A percentile compares a stretch with the other conserved stretches of the same genome.
Conservation (phyloP, 2,329 filamentous ascomycete genomes). For the Xylaria sp. region DNA sequence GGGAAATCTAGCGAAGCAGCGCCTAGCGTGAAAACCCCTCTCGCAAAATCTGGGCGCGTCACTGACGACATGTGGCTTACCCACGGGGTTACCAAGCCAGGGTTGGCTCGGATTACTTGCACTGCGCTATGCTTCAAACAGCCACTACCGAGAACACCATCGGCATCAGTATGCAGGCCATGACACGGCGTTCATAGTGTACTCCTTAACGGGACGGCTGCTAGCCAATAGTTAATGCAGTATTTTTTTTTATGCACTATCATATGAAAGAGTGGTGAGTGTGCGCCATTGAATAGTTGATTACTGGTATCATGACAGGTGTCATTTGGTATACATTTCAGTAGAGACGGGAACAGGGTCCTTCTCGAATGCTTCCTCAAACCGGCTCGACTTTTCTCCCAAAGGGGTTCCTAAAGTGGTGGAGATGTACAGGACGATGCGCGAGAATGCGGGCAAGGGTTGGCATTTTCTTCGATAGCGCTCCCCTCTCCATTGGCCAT, state of each 20-base stretch:
- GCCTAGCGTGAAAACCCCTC: too few species aligned
- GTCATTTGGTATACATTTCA: not conserved
- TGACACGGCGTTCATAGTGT: not conserved
- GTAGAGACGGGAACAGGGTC: not conserved
- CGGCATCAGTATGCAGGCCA: not conserved
- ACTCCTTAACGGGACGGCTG: too few species aligned
- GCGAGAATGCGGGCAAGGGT: not conserved
- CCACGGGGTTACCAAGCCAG: not conserved
- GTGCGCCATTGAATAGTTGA: not conserved
- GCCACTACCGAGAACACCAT: not conserved
- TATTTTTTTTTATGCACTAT: not conserved
- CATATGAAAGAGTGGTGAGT: not conserved
- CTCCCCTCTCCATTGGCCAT: not conserved
- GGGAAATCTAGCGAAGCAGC: slow-evolving; percentile 11
- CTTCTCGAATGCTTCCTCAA: slow-evolving; percentile 9
- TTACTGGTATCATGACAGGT: not conserved
- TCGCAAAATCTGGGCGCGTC: not conserved
- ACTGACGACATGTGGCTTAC: slow-evolving; percentile 16
- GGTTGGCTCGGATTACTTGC: not conserved
- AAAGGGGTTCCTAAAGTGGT: not conserved
- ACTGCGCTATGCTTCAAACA: not conserved
- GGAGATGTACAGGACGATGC: not conserved
- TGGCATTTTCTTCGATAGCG: not conserved
- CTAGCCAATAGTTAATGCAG: not conserved
- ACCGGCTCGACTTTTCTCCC: not conserved